Percentiles rank a stretch among this genome's conserved stretches.
Conservation (phyloP, 164 flowering plant genomes). For the Stephania yunnanensis region DNA sequence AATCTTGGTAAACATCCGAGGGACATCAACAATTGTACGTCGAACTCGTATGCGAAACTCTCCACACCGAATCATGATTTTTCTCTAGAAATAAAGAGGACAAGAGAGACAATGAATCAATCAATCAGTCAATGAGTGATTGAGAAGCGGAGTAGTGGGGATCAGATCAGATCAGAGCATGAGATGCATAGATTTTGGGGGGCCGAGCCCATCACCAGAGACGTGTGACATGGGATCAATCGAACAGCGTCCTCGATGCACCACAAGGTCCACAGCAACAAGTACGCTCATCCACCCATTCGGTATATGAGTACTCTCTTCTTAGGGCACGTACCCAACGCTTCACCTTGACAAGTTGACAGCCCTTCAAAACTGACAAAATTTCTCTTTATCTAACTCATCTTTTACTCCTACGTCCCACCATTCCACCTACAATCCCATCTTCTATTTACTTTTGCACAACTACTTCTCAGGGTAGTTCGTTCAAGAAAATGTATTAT, state of each 20-base stretch:
- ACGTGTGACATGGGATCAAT: conserved; percentile 1
- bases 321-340: neutral
- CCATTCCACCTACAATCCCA: too few species aligned
- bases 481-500: too few species aligned
- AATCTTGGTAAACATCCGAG: too few species aligned
- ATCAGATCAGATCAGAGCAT: neutral
- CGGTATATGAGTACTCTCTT: neutral
- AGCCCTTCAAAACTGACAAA: neutral
- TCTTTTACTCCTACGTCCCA: too few species aligned
- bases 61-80: too few species aligned
- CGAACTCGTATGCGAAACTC: too few species aligned
- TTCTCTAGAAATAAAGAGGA: neutral
- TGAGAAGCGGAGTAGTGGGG: neutral
- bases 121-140: neutral
- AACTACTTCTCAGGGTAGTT: too few species aligned
- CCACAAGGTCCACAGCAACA: neutral
- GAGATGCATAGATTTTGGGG: neutral
- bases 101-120: neutral
- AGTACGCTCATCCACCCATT: neutral
- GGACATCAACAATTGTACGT: too few species aligned
- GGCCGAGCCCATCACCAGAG: conserved; percentile 1
- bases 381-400: neutral
- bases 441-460: too few species aligned
- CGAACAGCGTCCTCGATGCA: neutral
- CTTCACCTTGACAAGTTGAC: neutral